A percentile compares a stretch with the other conserved stretches of the same genome.
phyloP scores from a whole-genome alignment of 495 filamentous ascomycete species.

The Astrothelium subdiscretum region DNA sequence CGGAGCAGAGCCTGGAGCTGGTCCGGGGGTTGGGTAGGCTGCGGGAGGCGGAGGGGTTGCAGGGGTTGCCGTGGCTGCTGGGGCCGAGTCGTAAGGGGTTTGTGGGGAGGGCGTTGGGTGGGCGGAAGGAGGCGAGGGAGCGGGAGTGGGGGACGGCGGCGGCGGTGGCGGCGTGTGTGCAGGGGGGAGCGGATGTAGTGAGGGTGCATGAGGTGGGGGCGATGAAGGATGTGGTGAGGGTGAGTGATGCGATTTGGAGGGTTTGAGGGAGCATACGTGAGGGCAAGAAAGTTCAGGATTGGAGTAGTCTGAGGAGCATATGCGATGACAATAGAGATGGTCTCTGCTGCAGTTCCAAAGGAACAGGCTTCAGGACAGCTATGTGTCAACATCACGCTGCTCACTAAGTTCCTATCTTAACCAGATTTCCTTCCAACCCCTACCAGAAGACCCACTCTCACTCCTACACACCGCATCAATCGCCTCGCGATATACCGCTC shows the following conservation, averaged over 20 bases:
- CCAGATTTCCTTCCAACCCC: no score
- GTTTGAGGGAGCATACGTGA: conserved; percentile 7
- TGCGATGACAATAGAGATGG: neutral
- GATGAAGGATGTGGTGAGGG: conserved; percentile 77
- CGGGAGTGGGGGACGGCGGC: conserved; percentile 80
- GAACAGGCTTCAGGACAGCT: no score
- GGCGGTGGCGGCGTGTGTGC: conserved; percentile 74
- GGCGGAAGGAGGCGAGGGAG: conserved; percentile 53
- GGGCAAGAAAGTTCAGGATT: neutral
- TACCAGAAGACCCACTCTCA: no score
- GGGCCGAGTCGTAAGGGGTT: conserved; percentile 87
- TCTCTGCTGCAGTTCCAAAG: no score
- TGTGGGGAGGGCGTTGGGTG: conserved; percentile 63
- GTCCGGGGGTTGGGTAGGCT: conserved; percentile 55
- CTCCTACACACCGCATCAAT: no score
- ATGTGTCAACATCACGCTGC: no score
- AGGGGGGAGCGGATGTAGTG: conserved; percentile 89
- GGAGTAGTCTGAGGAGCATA: neutral
- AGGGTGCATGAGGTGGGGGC: conserved; percentile 87
- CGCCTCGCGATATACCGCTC: no score
- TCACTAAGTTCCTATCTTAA: no score
- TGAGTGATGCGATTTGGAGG: conserved; percentile 71
- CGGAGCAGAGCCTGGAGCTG: conserved; percentile 68
- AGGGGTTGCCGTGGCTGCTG: conserved; percentile 70
- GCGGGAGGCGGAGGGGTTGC: conserved; percentile 48